Evolutionary conservation across 768 basidiomycete species (phyloP).

Genomic region (Amanita brunnescens): DNA sequence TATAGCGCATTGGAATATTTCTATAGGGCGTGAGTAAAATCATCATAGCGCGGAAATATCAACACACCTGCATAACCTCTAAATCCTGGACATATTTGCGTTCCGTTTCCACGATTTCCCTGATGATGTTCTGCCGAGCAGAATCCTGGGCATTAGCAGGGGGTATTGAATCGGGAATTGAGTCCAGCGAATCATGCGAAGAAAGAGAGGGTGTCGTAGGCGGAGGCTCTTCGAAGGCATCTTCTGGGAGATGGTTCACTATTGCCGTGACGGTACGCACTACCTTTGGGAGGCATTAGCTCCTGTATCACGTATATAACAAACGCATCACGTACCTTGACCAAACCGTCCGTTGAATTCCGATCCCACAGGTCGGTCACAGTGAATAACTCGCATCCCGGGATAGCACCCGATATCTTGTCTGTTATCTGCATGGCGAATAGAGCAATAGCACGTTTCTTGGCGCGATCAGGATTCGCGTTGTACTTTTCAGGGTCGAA

Average conservation of each 20-base stretch:
- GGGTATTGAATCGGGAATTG: constrained; percentile 37
- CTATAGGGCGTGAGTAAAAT: constrained; percentile 32
- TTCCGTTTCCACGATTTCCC: constrained; percentile 91
- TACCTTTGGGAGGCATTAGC: constrained; percentile 42
- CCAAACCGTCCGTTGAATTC: constrained; percentile 87
- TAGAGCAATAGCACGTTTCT: constrained; percentile 85
- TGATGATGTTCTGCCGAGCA: constrained; percentile 68
- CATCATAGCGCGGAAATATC: constrained; percentile 8
- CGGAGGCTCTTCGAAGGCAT: constrained; percentile 56
- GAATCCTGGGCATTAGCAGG: constrained; percentile 52
- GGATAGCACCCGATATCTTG: constrained; percentile 48
- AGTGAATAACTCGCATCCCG: constrained; percentile 75
- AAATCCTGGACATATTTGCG: constrained; percentile 95
- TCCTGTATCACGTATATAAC: not conserved
- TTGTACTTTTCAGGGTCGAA: constrained; percentile 62
- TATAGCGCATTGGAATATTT: constrained; percentile 84
- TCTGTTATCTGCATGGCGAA: constrained; percentile 85
- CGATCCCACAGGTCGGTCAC: constrained; percentile 87
- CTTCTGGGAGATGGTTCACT: constrained; percentile 64
- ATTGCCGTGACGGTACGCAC: constrained; percentile 83
- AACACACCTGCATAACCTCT: constrained; percentile 86
- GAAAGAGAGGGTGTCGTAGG: constrained; percentile 48
- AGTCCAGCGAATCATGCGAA: constrained; percentile 54
- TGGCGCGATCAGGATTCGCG: constrained; percentile 66
- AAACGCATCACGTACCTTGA: constrained; percentile 58